phyloP scores from a whole-genome alignment of 2,329 filamentous ascomycete species.

The Claviceps arundinis region DNA sequence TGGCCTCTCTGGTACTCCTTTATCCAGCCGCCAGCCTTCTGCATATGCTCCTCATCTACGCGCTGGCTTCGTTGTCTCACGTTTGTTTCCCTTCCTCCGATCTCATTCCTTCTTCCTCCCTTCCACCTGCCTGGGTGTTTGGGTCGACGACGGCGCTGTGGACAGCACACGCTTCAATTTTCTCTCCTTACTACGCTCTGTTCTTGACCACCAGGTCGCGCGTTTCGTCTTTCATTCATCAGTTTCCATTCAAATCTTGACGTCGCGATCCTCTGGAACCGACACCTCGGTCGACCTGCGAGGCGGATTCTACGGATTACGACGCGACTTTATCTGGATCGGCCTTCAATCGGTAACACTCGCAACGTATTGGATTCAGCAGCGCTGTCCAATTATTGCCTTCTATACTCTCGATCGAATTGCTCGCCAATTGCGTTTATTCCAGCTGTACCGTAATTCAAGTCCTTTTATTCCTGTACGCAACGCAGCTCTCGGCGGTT shows the following conservation, averaged over 20 bases:
- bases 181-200: slow-evolving; percentile 4
- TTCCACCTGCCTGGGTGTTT: slow-evolving; percentile 9
- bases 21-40: slow-evolving; percentile 7
- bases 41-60: slow-evolving; percentile 9
- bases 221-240: not conserved
- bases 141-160: slow-evolving; percentile 8
- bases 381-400: slow-evolving; percentile 32
- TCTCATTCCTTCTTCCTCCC: slow-evolving; percentile 14
- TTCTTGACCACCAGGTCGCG: slow-evolving; percentile 7
- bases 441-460: not conserved
- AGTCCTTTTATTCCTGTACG: not conserved
- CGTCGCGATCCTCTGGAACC: not conserved
- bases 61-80: slow-evolving; percentile 12
- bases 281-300: too few relatives aligned
- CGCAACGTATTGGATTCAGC: slow-evolving; percentile 32
- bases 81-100: slow-evolving; percentile 6
- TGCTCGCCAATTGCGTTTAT: slow-evolving; percentile 7
- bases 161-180: slow-evolving; percentile 6
- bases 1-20: slow-evolving; percentile 1
- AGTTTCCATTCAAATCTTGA: slow-evolving; percentile 1
- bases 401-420: not conserved
- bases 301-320: slow-evolving; percentile 1
- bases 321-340: slow-evolving; percentile 5
- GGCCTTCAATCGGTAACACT: slow-evolving; percentile 10
- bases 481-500: not conserved